Conservation (phyloP, 306 rosid genomes). For the Echinosophora koreensis region DNA sequence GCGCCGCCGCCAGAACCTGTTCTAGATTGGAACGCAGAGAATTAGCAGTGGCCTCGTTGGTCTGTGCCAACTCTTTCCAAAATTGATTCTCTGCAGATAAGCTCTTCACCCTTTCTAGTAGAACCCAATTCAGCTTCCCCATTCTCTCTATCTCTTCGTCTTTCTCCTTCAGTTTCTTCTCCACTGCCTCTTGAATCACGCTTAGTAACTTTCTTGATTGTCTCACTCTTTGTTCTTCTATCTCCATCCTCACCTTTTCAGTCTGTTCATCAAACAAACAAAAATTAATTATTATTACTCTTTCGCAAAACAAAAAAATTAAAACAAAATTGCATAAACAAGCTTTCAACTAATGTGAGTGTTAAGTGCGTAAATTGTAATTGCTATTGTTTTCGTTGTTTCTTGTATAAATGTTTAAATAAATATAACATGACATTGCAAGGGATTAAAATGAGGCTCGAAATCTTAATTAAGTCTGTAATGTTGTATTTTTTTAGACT, state of each 20-base stretch:
- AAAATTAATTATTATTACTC: not conserved
- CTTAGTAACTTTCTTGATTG: conserved; percentile 58
- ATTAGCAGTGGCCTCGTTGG: conserved; percentile 75
- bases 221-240: conserved; percentile 57
- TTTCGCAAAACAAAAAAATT: too few species aligned
- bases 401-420: too few species aligned
- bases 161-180: conserved; percentile 67
- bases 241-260: conserved; percentile 62
- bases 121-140: conserved; percentile 68
- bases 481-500: too few species aligned
- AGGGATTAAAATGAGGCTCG: too few species aligned
- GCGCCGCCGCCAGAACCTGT: conserved; percentile 71
- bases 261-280: conserved; percentile 51
- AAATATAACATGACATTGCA: too few species aligned
- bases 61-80: conserved; percentile 76
- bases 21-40: conserved; percentile 64
- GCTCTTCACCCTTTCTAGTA: conserved; percentile 66
- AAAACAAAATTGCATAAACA: too few species aligned
- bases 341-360: too few species aligned
- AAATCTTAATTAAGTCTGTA: too few species aligned
- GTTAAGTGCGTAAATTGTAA: too few species aligned
- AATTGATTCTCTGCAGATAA: conserved; percentile 70
- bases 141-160: conserved; percentile 76
- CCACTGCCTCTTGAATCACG: conserved; percentile 59
- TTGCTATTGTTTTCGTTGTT: too few species aligned